phyloP scores from a whole-genome alignment of 192 early-diverging fungal species.

The Coemansia sp. region DNA sequence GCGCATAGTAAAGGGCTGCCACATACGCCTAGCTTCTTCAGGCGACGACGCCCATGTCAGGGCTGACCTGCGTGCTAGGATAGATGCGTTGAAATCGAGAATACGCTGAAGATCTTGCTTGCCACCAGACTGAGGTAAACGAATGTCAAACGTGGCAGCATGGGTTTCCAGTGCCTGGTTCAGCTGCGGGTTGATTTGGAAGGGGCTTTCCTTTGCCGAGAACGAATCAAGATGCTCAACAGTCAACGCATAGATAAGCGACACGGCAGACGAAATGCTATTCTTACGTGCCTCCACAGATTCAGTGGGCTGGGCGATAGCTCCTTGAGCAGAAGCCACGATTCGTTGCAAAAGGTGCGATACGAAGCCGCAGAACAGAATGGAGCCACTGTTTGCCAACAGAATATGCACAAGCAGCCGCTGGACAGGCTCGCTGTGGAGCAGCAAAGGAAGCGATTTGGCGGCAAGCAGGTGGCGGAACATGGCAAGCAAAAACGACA shows the following conservation, averaged over 20 bases:
- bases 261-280: background rate
- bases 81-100: conserved; percentile 19
- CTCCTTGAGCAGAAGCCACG: background rate
- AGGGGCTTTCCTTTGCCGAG: background rate
- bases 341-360: conserved; percentile 13
- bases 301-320: background rate
- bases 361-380: conserved; percentile 15
- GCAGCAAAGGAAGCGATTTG: conserved; percentile 10
- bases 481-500: conserved; percentile 30
- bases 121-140: background rate
- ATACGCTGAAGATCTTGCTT: conserved; percentile 8
- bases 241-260: conserved; percentile 28
- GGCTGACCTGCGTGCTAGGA: conserved; percentile 23
- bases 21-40: conserved; percentile 14
- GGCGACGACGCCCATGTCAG: conserved; percentile 6
- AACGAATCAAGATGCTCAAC: conserved; percentile 19
- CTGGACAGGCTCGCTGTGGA: conserved; percentile 15
- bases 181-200: background rate
- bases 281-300: too few species aligned
- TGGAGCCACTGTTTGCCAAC: conserved; percentile 23
- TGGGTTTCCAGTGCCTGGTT: conserved; percentile 10
- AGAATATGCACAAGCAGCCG: conserved; percentile 36
- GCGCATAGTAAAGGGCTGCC: conserved; percentile 21
- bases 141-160: conserved; percentile 7
- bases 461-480: conserved; percentile 35